These are phyloP conservation scores for Zizania latifolia DNA, from an alignment of 176 grass and related monocot genomes.

Conservation along the genomic window DNA sequence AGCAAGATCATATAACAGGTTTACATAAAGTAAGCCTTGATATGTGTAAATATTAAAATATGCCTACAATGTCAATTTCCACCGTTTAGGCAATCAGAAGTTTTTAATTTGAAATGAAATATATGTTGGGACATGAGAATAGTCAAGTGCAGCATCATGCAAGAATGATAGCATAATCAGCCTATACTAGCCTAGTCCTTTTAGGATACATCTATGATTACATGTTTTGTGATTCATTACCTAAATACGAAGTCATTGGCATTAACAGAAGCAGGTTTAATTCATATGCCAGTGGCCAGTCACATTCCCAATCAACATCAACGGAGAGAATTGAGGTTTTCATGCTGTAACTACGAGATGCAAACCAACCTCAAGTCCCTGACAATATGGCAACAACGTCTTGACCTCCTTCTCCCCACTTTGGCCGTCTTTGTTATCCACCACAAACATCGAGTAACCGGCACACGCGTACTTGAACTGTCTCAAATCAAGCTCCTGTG, in stretches of 20 bases:
- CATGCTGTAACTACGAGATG: not conserved
- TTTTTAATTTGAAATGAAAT: not conserved
- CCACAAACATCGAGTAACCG: slow-evolving; percentile 75
- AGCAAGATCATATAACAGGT: slow-evolving; percentile 2
- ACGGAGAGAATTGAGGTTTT: not conserved
- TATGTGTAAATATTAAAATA: not conserved
- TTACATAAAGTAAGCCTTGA: not conserved
- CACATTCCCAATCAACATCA: not conserved
- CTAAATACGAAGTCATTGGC: not conserved
- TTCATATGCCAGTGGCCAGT: not conserved
- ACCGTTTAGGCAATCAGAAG: not conserved
- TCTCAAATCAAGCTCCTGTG: slow-evolving; percentile 46
- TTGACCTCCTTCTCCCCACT: slow-evolving; percentile 41
- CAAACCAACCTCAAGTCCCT: slow-evolving; percentile 75
- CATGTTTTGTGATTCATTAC: not conserved
- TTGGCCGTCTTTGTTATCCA: slow-evolving; percentile 46
- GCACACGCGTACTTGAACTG: slow-evolving; percentile 82
- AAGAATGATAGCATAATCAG: not conserved
- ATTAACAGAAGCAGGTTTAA: slow-evolving; percentile 17
- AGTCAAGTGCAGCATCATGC: not conserved
- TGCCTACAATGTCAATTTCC: not conserved
- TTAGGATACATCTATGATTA: not conserved
- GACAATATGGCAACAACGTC: slow-evolving; percentile 73
- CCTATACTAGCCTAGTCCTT: not conserved
- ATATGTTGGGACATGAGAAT: not conserved